phyloP scores from a whole-genome alignment of 2,329 filamentous ascomycete genomes.

The Talaromyces sp. region DNA sequence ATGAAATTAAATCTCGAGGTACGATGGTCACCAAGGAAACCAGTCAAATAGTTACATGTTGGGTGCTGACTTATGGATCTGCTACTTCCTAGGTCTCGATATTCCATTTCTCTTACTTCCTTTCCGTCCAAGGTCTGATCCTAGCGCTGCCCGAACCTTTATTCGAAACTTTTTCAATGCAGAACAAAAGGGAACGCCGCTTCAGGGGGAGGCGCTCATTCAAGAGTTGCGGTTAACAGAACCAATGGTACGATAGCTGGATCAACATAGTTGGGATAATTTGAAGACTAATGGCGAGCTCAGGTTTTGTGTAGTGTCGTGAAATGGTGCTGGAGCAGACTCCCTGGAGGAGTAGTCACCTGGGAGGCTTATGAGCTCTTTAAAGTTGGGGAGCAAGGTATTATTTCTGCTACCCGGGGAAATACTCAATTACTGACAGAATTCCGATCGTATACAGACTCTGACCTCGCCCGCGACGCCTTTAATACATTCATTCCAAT shows the following conservation, averaged over 20 bases:
- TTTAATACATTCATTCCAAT: conserved; percentile 96
- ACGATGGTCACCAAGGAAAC: conserved; percentile 30
- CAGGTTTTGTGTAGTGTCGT: conserved; percentile 88
- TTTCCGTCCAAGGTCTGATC: conserved; percentile 88
- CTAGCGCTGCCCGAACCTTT: conserved; percentile 86
- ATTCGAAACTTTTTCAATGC: conserved; percentile 85
- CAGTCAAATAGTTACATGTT: conserved; percentile 14
- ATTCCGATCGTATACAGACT: conserved; percentile 55
- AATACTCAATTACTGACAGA: conserved; percentile 15
- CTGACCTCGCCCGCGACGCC: conserved; percentile 81
- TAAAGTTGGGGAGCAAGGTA: conserved; percentile 88
- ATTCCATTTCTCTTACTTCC: conserved; percentile 89
- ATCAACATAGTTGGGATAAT: not conserved
- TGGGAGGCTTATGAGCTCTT: conserved; percentile 98
- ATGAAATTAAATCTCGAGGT: conserved; percentile 94
- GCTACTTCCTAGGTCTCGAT: conserved; percentile 63
- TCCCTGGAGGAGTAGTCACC: conserved; percentile 84
- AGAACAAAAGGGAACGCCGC: conserved; percentile 52
- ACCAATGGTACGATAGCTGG: conserved; percentile 66
- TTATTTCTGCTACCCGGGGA: conserved; percentile 9
- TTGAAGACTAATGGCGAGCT: not conserved
- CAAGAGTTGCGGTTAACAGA: conserved; percentile 91
- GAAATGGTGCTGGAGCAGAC: conserved; percentile 97
- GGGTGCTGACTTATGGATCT: conserved; percentile 14
- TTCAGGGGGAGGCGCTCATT: conserved; percentile 63